Evolutionary conservation across 1,284 basidiomycete genomes (phyloP), one percentile per base, ranked within the genome.

Genomic region (Paramarasmius palmivorus): DNA sequence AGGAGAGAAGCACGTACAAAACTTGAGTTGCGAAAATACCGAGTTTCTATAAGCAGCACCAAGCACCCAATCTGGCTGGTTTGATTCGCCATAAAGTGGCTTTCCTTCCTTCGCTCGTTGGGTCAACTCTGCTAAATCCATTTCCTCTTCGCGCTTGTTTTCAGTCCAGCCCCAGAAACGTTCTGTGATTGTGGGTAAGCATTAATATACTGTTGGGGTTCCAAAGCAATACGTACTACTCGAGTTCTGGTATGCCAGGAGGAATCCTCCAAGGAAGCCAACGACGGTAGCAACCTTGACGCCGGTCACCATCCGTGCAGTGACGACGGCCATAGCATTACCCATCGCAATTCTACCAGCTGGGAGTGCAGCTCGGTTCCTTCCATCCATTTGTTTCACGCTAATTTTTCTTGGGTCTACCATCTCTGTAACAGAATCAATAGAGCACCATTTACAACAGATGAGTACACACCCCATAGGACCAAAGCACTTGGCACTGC

Each of bases 101-200:
- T 92, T 85, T 52, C 93, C 93, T 59, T 86, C 81, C 58, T 72
- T 73, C 12, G 83, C 88, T 36, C 81, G 83, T 58, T 87, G 83
- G 39, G 81, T 82, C 46, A 97, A 74, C 70, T 97, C 95, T 22
- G 77, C 76, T 49, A 86, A 67, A 69, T 97, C 95, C 69, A 76
- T 78, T 55, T 82, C 81, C 62, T 88, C 81, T 68, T 98, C 95
- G 19, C 81, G 76, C 60, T 83, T 84, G 76, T 99, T 99, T 77
- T 98, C 96, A 20, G 81, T 78, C 90, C 93, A 95, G 49, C 96
- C 96, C 93, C 93, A 95, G 81, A 99, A 96, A 41, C 96, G 94
- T 73, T 89, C 95, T 94, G 64, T 34, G 41, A 29, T 45, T 23
- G 38, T n/a, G 38, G 41, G 56, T 15, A 49, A 32, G 59, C 48